Base-by-base conservation (phyloP, 1,284 basidiomycete species). In the Ganoderma sinense region DNA sequence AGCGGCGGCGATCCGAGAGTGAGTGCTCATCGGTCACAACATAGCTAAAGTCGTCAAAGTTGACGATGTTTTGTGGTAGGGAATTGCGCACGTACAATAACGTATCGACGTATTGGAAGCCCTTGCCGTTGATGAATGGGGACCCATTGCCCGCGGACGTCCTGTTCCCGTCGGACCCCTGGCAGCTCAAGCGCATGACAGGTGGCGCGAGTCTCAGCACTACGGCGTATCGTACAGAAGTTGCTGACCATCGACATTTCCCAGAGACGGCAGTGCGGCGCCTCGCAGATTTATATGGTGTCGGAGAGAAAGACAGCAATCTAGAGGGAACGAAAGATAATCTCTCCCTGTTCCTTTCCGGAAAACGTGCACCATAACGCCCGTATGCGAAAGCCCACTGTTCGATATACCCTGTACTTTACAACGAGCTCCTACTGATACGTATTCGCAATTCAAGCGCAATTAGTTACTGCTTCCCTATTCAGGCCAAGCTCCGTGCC, bases 41-140 rank as follows among this genome's bases (percentile, higher is more conserved):
- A n/a, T n/a, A 7, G 31, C 20, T 18, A 6, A 7, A 10, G 26
- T 26, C 40, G 53, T 39, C 20, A 18, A n/a, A 16, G 53, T 16
- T 29, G 26, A 33, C 36, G 33, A n/a, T 13, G 31, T 10, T n/a
- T 20, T 4, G 31, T 45, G 20, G 16, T 39, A 70, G 69, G 13
- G 69, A 70, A 26, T 59, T 70, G 48, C 31, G 66, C 29, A n/a
- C 60, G 63, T 67, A 62, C 23, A 71, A 71, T 45, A 43, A 18
- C 39, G 23, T 45, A 8, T 51, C 70, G 29, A 43, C 66, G 40
- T 11, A 51, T 20, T 71, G 64, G 66, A 59, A 55, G 41, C 51
- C 64, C 2, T 43, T 71, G 36, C 69, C 69, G 7, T 55, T 66
- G 39, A 61, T 65, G 31, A 58, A 66, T 36, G 70, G 70, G 33